Base-by-base conservation (phyloP, 257 asterid species). In the Solanum dulcamara region DNA sequence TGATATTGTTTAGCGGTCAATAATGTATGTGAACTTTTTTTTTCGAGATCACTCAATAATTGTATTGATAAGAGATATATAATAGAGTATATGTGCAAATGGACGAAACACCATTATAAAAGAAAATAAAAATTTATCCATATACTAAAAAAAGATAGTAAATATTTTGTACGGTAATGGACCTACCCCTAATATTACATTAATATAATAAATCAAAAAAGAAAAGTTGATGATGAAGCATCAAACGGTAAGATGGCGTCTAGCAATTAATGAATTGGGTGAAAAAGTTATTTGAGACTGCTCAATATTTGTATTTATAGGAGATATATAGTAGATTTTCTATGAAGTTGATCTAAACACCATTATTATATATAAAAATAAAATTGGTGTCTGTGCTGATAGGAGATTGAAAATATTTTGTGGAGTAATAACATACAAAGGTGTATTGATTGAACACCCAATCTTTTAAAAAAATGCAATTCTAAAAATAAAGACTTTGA, bases 1-100 rank as follows among this genome's bases (percentile, higher is more conserved):
- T 14, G 7, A 10, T 32, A 4, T 38, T 6, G 4, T 14, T 46
- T 72, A 6, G 0, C 12, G 4, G 7, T 42, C 6, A 42, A 24
- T 74, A 6, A 72, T 40, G 6, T 12, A 5, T 0, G 1, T 2
- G 15, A 5, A 64, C 1, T 11, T 7, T 20, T 20, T 51, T 33
- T 18, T 0, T 9, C 0, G 0, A 38, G 7, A 37, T 13, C 22
- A 4, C 1, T 9, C 0, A 0, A 0, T 68, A 12, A 17, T 2
- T 68, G 3, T 33, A 2, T 37, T 20, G 50, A 37, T 15, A 67
- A 1, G 5, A 68, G 46, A 68, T 26, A 13, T 26, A 28, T 64
- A 0, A 3, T 64, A 14, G 18, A 28, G 2, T 24, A 26, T 60
- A 60, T 24, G 33, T 60, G 33, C 2, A 24, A 57, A 26, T 26